Base-by-base conservation (phyloP, 768 basidiomycete species). In the Serendipita vermifera region DNA sequence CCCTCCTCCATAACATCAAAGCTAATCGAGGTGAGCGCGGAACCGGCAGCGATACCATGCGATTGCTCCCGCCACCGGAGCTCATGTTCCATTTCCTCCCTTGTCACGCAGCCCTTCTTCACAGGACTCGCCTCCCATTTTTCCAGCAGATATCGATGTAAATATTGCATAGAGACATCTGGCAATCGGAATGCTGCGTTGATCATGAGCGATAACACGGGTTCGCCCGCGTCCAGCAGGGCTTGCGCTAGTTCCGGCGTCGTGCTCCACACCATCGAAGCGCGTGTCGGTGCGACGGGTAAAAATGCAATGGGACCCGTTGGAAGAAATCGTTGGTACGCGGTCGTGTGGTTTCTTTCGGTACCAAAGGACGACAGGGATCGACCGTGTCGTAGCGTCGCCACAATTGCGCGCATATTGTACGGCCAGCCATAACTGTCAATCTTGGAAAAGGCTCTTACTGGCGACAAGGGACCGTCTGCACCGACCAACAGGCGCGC, bases 231-330 rank as follows among this genome's bases (percentile, higher is more conserved):
- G 15, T 77, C 71, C 26, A 81, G 81, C 36, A 96, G 72, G 1
- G 82, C 78, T n/a, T 77, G 68, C 2, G 91, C 90, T 5, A 91
- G 73, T 3, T 72, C 65, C 1, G 92, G 89, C 55, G 74, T 78
- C 0, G 87, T 94, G 17, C 90, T 93, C 96, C 96, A 98, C 4
- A 97, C 96, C 51, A 98, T 75, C 3, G 93, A 92, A 7, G 91
- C 88, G 2, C 73, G 72, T 0, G 81, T 84, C 0, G 79, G 71
- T 1, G 84, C 84, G 38, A 97, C 76, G 0, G 94, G 96, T 20
- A 98, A 77, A 72, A 96, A 98, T 0, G 93, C 93, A 38, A 98
- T 84, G 2, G 94, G 94, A 0, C 96, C 94, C 3, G 91, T 91
- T 2, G 92, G 86, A 17, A 98, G 77, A 73, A 97, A 97, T 20